Conservation (phyloP, 495 filamentous ascomycete species). For the Rostrohypoxylon terebratum region DNA sequence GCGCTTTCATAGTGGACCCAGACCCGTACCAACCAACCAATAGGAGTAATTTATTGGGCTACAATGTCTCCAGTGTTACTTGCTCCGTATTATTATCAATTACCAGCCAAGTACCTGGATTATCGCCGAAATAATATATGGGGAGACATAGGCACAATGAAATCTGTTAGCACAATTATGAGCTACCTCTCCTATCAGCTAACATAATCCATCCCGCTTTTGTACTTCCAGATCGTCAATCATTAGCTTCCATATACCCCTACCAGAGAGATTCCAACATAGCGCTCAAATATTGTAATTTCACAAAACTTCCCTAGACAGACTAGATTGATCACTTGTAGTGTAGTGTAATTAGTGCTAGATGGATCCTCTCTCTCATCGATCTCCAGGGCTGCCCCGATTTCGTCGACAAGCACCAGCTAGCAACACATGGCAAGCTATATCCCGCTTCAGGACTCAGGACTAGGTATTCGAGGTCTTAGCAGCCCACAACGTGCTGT, state of each 20-base stretch:
- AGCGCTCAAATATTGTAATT: slow-evolving; percentile 35
- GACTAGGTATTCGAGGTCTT: neutral
- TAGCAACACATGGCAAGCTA: neutral
- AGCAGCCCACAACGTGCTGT: neutral
- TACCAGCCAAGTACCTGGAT: slow-evolving; percentile 6
- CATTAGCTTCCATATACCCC: slow-evolving; percentile 17
- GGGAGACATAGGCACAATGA: slow-evolving; percentile 21
- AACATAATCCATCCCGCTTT: slow-evolving; percentile 36
- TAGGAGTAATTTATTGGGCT: slow-evolving; percentile 18
- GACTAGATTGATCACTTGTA: neutral
- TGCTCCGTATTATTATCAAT: slow-evolving; percentile 15
- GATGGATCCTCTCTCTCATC: slow-evolving; percentile 1
- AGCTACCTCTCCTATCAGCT: neutral
- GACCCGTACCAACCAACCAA: slow-evolving; percentile 12
- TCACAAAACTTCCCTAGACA: slow-evolving; percentile 7
- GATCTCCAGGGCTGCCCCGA: slow-evolving; percentile 3
- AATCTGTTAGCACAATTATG: slow-evolving; percentile 31
- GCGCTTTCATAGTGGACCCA: slow-evolving; percentile 31
- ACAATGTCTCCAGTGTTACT: slow-evolving; percentile 5
- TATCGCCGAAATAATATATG: slow-evolving; percentile 30
- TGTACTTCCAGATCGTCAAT: slow-evolving; percentile 26
- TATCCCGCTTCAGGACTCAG: neutral
- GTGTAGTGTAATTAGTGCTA: slow-evolving; percentile 13
- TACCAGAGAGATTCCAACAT: slow-evolving; percentile 6
- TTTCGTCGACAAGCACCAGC: slow-evolving; percentile 30